Base-by-base conservation (phyloP, 768 basidiomycete species). In the Asterophora lycoperdoides region DNA sequence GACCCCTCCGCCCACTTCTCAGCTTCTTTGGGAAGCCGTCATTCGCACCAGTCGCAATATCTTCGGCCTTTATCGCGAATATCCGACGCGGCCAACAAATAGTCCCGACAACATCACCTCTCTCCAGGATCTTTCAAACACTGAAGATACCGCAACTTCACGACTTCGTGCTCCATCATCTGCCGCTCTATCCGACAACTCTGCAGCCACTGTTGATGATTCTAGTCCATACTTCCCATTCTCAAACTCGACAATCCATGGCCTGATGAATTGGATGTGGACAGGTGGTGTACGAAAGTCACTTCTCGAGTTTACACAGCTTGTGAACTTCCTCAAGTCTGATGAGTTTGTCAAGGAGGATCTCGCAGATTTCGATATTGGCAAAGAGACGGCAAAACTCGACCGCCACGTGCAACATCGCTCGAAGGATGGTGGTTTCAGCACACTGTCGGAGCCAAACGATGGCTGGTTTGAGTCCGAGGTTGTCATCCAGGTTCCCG, bases 221-320 rank as follows among this genome's bases (percentile, higher is more conserved):
- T 8, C 34, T 6, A 44, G 32, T 29, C 37, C 46, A 8, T 55
- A 44, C 29, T 10, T 10, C 10, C 59, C 57, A 8, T 61, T 61
- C 35, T 5, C 14, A 3, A 57, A 57, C 15, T 55, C 49, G 2
- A 54, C 50, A n/a, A 41, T 52, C 10, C 55, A 49, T 35, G 56
- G 60, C 1, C 43, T 62, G 9, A 56, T 58, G 48, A 49, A 55
- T 33, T 60, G 60, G 60, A 56, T 56, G 50, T 60, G 54, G 59
- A 56, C 49, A 3, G 56, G 60, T 1, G 56, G 57, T 4, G 35
- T 49, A 10, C 49, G 48, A 40, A 64, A 61, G 37, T 57, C 53
- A 0, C 28, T 56, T 5, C 44, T 14, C 1, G 58, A 59, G 18
- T 15, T 51, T 5, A 47, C 29, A 2, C 4, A 44, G 10, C 55